Evolutionary conservation across 164 flowering plant species (phyloP).

Genomic region (Piper betle): DNA sequence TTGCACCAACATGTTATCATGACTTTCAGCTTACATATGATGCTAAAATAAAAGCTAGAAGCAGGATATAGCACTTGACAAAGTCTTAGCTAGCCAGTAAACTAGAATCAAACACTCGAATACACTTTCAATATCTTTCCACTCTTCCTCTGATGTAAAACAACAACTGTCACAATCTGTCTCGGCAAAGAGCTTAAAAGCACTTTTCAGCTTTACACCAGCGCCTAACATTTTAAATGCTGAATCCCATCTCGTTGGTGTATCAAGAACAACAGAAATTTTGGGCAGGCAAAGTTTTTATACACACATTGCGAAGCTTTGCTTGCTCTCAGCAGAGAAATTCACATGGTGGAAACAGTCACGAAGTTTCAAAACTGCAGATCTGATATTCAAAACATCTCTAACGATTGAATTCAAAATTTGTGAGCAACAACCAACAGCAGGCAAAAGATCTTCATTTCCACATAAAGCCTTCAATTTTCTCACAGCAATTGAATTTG

Average conservation of each 20-base stretch:
- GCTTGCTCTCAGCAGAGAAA: background rate
- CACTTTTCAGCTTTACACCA: slow-evolving; percentile 36
- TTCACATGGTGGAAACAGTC: slow-evolving; percentile 2
- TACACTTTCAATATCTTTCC: slow-evolving; percentile 44
- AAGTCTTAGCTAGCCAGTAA: background rate
- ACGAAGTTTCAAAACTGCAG: background rate
- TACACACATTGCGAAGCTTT: background rate
- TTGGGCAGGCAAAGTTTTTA: slow-evolving; percentile 23
- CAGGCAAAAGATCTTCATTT: background rate
- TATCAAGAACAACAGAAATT: slow-evolving; percentile 39
- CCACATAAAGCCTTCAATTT: background rate
- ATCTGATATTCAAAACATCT: background rate
- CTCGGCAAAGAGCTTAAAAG: slow-evolving; percentile 35
- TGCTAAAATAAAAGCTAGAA: slow-evolving; percentile 3
- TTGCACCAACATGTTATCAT: background rate
- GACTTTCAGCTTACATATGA: background rate
- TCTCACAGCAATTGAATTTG: too few species aligned
- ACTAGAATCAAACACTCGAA: background rate
- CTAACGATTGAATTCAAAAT: background rate
- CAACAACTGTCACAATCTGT: slow-evolving; percentile 26
- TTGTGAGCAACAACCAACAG: background rate
- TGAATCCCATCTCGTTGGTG: slow-evolving; percentile 38
- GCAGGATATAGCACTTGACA: slow-evolving; percentile 1
- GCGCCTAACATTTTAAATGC: slow-evolving; percentile 55
- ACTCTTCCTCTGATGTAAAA: slow-evolving; percentile 55